Evolutionary conservation across 139 green algal genomes (phyloP), one percentile per base, ranked within the genome.

Genomic region (Coccomyxa sp.): DNA sequence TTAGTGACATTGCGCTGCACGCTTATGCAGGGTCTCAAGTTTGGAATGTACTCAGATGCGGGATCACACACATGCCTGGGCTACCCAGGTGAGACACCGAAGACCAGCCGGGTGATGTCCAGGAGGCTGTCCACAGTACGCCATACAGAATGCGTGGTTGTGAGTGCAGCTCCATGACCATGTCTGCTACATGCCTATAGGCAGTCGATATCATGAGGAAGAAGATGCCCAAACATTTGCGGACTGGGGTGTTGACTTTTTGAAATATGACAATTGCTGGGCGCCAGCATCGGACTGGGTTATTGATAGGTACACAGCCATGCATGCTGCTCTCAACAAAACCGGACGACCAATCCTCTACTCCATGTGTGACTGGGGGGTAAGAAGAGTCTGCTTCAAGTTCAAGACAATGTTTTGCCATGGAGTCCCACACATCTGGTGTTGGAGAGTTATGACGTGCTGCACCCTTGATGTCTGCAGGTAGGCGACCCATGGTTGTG

Each of bases 351-450:
- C 92, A 45, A 91, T 96, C 21, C 76, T 94, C 13, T 96, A 89
- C 88, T 91, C 83, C 25, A 77, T 96, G 59, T 96, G 93, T 87
- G 88, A 88, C 0, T 96, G 93, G 93, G 91, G 91, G 13, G 63
- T 51, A 51, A 51, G 38, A 51, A 51, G 3, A 51, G 38, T 51
- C 38, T 51, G 38, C 38, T 51, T 51, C 7, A 51, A 51, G 38
- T 51, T 51, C 3, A 51, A 11, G 38, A 51, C 7, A 51, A 51
- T n/a, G n/a, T 51, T 51, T 51, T 51, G 7, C 38, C 38, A 51
- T 51, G 38, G 38, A 51, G 38, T 51, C 38, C 38, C 7, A 7
- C 38, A 51, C 7, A 51, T 51, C 38, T 51, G 38, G 38, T 51
- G 38, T 7, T 7, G 38, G 7, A 51, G 3, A 51, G 38, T 51